Evolutionary conservation across 306 rosid species (phyloP).

Genomic region (Prinsepia uniflora): DNA sequence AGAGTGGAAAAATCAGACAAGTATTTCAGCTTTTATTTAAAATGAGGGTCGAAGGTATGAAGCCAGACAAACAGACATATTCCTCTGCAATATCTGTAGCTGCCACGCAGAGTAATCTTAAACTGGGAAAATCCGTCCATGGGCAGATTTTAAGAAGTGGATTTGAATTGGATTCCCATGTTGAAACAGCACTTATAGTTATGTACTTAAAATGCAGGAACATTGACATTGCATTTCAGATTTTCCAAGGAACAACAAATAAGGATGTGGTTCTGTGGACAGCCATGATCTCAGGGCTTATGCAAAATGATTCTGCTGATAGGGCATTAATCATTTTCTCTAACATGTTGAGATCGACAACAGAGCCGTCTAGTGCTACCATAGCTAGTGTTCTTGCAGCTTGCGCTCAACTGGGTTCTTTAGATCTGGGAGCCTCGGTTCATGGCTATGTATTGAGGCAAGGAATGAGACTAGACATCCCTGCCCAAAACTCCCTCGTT

Average conservation of each 20-base stretch:
- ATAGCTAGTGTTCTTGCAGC: constrained; percentile 65
- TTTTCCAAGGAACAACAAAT: constrained; percentile 39
- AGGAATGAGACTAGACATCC: constrained; percentile 43
- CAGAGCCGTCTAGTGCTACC: constrained; percentile 57
- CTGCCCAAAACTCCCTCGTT: constrained; percentile 68
- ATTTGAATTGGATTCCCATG: constrained; percentile 45
- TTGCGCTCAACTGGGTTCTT: constrained; percentile 55
- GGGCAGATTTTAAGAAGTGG: constrained; percentile 60
- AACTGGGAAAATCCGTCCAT: constrained; percentile 56
- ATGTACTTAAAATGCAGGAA: constrained; percentile 57
- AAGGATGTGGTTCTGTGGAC: constrained; percentile 73
- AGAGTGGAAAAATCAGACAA: constrained; percentile 42
- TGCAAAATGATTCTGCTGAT: constrained; percentile 50
- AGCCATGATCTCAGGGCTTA: constrained; percentile 81
- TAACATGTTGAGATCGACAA: constrained; percentile 46
- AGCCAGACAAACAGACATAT: constrained; percentile 52
- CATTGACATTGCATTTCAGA: constrained; percentile 43
- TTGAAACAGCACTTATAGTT: constrained; percentile 52
- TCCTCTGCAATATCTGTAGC: constrained; percentile 46
- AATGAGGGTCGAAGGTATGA: constrained; percentile 43
- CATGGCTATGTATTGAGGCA: constrained; percentile 58
- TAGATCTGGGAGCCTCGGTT: constrained; percentile 46
- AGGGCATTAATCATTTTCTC: constrained; percentile 45
- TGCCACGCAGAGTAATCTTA: constrained; percentile 40
- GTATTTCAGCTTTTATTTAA: constrained; percentile 35